These are phyloP conservation scores for Neofusicoccum umdonicola DNA, from an alignment of 2,329 filamentous ascomycete species.

Conservation along the genomic window DNA sequence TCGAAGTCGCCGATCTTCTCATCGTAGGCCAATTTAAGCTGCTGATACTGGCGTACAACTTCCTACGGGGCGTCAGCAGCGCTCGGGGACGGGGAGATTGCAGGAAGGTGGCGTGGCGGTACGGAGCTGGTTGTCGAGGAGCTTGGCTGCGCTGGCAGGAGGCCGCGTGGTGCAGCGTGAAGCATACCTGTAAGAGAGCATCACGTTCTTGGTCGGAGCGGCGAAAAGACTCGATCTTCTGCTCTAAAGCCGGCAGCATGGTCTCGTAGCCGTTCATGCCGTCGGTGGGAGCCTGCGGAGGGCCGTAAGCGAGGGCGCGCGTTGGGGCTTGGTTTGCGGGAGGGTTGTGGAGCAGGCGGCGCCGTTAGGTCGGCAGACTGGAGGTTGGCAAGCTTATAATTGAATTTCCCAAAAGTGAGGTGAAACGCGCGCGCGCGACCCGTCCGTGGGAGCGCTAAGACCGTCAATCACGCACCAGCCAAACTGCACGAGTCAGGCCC, in stretches of 20 bases:
- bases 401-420: conserved; percentile 7
- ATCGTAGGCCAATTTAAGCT: conserved; percentile 31
- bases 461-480: conserved; percentile 6
- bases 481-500: not conserved
- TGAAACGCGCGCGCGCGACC: conserved; percentile 6
- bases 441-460: conserved; percentile 12
- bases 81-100: not conserved
- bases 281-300: not conserved
- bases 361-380: not conserved
- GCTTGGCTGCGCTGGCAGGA: not conserved
- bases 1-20: conserved; percentile 35
- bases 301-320: not conserved
- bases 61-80: conserved; percentile 20
- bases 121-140: not conserved
- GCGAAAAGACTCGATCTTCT: conserved; percentile 33
- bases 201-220: conserved; percentile 38
- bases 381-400: not conserved
- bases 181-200: conserved; percentile 31
- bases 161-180: not conserved
- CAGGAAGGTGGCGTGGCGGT: not conserved
- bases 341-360: not conserved
- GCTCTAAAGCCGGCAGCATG: conserved; percentile 6
- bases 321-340: not conserved
- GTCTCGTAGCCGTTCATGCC: conserved; percentile 16
- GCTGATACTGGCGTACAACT: conserved; percentile 30